phyloP scores from a whole-genome alignment of 2,329 filamentous ascomycete species.

The Xylaria sp. region DNA sequence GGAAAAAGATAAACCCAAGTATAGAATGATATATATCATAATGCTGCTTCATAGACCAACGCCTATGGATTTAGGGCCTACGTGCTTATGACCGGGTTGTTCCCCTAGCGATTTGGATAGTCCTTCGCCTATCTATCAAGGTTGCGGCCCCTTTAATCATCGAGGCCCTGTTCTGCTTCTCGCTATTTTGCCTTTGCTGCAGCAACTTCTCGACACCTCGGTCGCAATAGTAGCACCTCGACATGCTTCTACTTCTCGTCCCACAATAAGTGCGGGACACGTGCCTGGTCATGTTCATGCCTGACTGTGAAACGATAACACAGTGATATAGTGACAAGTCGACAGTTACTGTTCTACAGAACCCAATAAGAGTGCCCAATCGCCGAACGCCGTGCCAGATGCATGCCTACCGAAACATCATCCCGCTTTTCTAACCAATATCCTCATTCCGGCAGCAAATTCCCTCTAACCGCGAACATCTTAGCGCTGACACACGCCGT shows the following conservation, averaged over 20 bases:
- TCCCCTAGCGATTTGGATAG: constrained; percentile 3
- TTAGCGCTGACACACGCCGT: constrained; percentile 91
- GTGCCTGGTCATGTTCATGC: constrained; percentile 22
- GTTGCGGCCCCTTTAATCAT: constrained; percentile 3
- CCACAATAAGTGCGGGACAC: constrained; percentile 5
- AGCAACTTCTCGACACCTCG: background rate
- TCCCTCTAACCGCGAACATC: constrained; percentile 94
- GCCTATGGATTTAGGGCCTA: background rate
- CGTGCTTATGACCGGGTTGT: background rate
- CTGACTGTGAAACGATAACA: constrained; percentile 24
- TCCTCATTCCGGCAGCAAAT: constrained; percentile 67
- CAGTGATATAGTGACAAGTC: constrained; percentile 26
- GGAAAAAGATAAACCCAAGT: too few species aligned
- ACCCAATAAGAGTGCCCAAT: constrained; percentile 43
- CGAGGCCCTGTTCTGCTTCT: constrained; percentile 1
- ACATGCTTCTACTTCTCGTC: constrained; percentile 18
- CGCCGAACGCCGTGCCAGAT: constrained; percentile 52
- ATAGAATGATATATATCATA: constrained; percentile 1
- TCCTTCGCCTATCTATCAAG: constrained; percentile 17
- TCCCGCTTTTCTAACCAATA: constrained; percentile 32
- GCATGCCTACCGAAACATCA: constrained; percentile 45
- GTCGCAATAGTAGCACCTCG: constrained; percentile 19
- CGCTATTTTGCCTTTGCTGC: constrained; percentile 13
- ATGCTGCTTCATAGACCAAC: constrained; percentile 1
- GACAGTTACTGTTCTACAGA: constrained; percentile 40